Evolutionary conservation across 208 protist species (phyloP), one percentile per base, ranked within the genome.

Genomic region (Crithidia expoeki): DNA sequence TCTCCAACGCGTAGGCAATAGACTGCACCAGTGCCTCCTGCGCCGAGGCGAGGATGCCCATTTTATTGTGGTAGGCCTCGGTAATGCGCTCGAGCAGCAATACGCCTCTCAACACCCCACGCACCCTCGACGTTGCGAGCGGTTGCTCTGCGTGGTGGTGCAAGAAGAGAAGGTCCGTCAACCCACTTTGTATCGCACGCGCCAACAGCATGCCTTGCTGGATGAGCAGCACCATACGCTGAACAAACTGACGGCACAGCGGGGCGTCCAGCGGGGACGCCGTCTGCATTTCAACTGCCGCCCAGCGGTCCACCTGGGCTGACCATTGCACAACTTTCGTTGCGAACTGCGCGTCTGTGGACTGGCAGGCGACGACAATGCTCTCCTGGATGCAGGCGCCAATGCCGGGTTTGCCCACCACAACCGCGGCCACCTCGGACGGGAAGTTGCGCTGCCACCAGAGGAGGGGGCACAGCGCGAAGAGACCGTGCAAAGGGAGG

Each of bases 41-140:
- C 14, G 77, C 47, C 9, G 92, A 59, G n/a, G 86, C 95, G 32
- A 98, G 81, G 34, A 94, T 73, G 19, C 80, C 78, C 34, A 74
- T 84, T 44, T 93, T 90, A 55, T 63, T 67, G 74, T 98, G 91
- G 71, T 89, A 98, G 1, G 90, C 93, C 19, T 69, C 55, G 12
- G 93, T 77, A 11, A 98, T 95, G 56, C 90, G 84, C 72, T 97
- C 94, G 7, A 98, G 76, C 74, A 98, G 69, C 74, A 97, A 83
- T 3, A 96, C 73, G 12, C 84, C 87, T 17, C 86, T 75, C 34
- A 89, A 85, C 17, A 98, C 64, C n/a, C 70, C 62, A 32, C 80
- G 60, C 32, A 98, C 87, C 38, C 90, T 68, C 5, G 75, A 59
- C 33, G 86, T 21, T 2, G 80, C 83, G 19, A 98, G 65, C 25